Percentiles rank a stretch among this genome's conserved stretches.
Evolutionary conservation across 345 rosid genomes (phyloP).

Genomic region (Linum lewisii): DNA sequence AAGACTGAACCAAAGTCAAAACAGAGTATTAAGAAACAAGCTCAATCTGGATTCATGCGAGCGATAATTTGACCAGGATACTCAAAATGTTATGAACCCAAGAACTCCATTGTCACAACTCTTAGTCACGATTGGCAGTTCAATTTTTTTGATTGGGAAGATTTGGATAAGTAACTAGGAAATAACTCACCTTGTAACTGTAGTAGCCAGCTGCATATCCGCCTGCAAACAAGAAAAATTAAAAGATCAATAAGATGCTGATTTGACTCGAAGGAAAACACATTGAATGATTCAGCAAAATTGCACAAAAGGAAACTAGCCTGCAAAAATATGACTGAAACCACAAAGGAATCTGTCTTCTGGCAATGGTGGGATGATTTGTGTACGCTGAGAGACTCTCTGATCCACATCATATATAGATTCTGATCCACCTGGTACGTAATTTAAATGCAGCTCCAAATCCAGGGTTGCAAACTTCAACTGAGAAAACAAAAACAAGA

Average conservation of each 20-base stretch:
- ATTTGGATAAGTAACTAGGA: neutral
- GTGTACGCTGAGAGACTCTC: conserved; percentile 54
- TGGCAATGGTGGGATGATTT: conserved; percentile 68
- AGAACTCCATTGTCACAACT: neutral
- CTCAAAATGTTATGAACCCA: neutral
- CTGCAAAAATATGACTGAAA: conserved; percentile 83
- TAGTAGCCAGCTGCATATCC: conserved; percentile 97
- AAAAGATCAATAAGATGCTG: neutral
- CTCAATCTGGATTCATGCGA: neutral
- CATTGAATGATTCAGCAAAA: conserved; percentile 1
- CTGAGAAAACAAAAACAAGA: conserved; percentile 28
- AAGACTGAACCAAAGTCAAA: no score
- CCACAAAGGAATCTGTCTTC: conserved; percentile 80
- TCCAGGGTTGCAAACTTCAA: conserved; percentile 57
- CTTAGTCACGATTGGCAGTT: no score
- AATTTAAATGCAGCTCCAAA: conserved; percentile 70
- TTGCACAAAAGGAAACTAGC: conserved; percentile 22
- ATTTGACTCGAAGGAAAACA: conserved; percentile 8
- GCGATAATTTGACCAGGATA: neutral
- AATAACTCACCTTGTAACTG: conserved; percentile 68
- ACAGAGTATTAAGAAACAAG: neutral
- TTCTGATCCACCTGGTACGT: conserved; percentile 61
- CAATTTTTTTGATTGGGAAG: neutral
- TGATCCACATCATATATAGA: conserved; percentile 66
- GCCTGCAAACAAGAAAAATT: conserved; percentile 32